Evolutionary conservation across 306 rosid species (phyloP), one percentile per base, ranked within the genome.

Genomic region (Cicer chorassanicum): DNA sequence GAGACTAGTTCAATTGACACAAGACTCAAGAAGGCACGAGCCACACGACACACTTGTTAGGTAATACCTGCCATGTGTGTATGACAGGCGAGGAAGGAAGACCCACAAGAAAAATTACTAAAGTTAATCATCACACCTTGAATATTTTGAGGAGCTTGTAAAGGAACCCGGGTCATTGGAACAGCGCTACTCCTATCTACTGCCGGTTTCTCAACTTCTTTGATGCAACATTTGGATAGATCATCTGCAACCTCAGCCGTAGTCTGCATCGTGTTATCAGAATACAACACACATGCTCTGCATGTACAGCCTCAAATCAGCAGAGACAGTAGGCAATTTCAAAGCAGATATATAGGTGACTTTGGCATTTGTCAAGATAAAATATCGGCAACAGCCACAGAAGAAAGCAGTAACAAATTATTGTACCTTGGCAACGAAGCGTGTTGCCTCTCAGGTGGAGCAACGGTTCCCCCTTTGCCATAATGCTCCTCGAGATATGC

Each of bases 401-500:
- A 70, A 51, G 38, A 42, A 65, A 18, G 21, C 36, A 67, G 34
- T 8, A 7, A 36, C 36, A 79, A 9, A 79, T 43, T 64, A 75
- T 49, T 21, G 75, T 77, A 92, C 99, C 99, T 88, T 15, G 98
- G 98, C 61, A 94, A 85, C 7, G 98, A 94, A 68, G 98, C 98
- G 75, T 94, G 98, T 55, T 92, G 97, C 81, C 98, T 87, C 89
- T 90, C 97, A 18, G 89, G 98, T 8, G 98, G 95, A 71, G 85
- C 73, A 68, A 84, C 98, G 39, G 86, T 80, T 73, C 90, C 86
- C 16, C 97, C 97, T 81, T 91, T 94, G 51, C 96, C 97, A 8
- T 91, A 90, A 83, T 91, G 96, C 84, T 91, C 98, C 86, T 94
- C 98, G 7, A 94, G 98, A 85, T 62, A 94, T 67, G 98, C 96